A percentile compares a stretch with the other conserved stretches of the same genome.
phyloP scores from a whole-genome alignment of 805 yeast genomes.

The Ogataea nonfermentans region DNA sequence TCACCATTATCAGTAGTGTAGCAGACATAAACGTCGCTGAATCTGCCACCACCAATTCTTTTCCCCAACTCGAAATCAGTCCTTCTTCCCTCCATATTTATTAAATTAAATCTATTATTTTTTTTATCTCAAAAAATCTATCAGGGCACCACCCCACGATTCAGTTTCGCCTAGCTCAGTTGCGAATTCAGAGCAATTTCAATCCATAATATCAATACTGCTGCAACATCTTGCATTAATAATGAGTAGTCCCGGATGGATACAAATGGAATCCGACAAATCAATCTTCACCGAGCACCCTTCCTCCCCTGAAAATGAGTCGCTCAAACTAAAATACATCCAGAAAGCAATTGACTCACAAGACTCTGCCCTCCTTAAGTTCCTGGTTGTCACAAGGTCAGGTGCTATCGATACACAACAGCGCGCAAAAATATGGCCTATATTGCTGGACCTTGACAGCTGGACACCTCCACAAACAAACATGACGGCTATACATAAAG shows the following conservation, averaged over 20 bases:
- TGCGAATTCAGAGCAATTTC: too few relatives aligned
- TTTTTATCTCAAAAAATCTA: not conserved
- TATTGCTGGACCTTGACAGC: constrained; percentile 38
- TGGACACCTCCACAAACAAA: constrained; percentile 1
- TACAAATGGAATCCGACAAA: constrained; percentile 45
- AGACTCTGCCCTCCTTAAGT: constrained; percentile 31
- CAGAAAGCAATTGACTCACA: constrained; percentile 35
- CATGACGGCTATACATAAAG: constrained; percentile 47
- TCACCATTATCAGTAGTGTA: not conserved
- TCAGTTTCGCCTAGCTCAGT: too few relatives aligned
- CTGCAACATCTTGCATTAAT: not conserved
- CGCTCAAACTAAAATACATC: constrained; percentile 38
- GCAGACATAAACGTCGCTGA: constrained; percentile 38
- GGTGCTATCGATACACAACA: constrained; percentile 45
- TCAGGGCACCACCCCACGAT: not conserved
- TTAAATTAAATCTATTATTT: not conserved
- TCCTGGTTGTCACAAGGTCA: constrained; percentile 42
- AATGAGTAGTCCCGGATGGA: constrained; percentile 42
- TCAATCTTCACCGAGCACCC: constrained; percentile 47
- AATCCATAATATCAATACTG: not conserved
- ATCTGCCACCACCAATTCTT: constrained; percentile 42
- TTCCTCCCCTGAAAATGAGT: constrained; percentile 37
- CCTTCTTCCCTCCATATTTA: constrained; percentile 13
- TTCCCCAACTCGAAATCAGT: constrained; percentile 19
- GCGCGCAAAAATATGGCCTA: constrained; percentile 51